Evolutionary conservation across 257 asterid species (phyloP).

Genomic region (Solanum sejunctum): DNA sequence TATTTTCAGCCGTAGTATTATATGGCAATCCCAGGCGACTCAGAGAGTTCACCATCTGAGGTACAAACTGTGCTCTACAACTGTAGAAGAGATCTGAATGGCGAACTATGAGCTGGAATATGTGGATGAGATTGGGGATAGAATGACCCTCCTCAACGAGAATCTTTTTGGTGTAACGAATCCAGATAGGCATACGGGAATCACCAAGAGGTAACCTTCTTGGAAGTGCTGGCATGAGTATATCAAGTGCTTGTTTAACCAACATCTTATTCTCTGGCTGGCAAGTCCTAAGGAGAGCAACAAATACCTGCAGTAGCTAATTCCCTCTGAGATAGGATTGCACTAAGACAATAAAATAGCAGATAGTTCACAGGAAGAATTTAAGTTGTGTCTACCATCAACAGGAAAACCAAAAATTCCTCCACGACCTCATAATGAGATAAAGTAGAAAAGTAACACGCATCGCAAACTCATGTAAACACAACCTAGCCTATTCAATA

Average conservation of each 20-base stretch:
- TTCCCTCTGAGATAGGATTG: background rate
- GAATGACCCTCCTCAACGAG: conserved; percentile 99
- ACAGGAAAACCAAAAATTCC: background rate
- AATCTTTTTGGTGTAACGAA: conserved; percentile 95
- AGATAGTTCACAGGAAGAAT: background rate
- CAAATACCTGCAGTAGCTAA: conserved; percentile 68
- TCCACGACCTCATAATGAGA: background rate
- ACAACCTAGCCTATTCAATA: background rate
- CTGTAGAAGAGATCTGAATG: conserved; percentile 98
- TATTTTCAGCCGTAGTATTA: conserved; percentile 90
- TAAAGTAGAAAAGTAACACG: background rate
- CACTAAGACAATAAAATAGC: background rate
- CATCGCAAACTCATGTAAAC: background rate
- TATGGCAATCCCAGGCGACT: conserved; percentile 99
- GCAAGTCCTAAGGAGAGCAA: conserved; percentile 95
- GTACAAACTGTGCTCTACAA: conserved; percentile 99
- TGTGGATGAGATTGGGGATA: conserved; percentile 92
- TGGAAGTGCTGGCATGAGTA: conserved; percentile 99
- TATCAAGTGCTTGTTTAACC: conserved; percentile 98
- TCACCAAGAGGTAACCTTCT: conserved; percentile 97
- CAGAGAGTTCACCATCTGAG: conserved; percentile 98
- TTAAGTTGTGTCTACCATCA: background rate
- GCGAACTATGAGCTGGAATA: conserved; percentile 98
- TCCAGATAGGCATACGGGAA: conserved; percentile 99
- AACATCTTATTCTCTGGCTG: conserved; percentile 95